Percentiles rank a stretch among this genome's conserved stretches.
phyloP scores from a whole-genome alignment of 2,329 filamentous ascomycete species.

The Diaporthe citri region DNA sequence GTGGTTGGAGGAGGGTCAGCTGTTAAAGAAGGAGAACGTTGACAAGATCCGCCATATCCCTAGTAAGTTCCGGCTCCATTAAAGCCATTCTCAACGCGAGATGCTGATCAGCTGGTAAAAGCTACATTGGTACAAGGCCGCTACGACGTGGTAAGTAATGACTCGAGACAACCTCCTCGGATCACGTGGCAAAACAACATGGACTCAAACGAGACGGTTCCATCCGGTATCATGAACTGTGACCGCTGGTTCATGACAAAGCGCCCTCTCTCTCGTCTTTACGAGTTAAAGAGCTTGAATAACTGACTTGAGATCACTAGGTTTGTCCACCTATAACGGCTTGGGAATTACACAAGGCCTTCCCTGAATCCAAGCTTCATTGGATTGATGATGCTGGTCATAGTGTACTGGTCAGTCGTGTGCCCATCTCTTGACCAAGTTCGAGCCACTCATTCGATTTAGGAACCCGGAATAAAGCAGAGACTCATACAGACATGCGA shows the following conservation, averaged over 20 bases:
- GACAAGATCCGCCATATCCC: conserved; percentile 22
- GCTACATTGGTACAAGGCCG: conserved; percentile 13
- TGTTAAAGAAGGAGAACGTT: background rate
- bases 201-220: background rate
- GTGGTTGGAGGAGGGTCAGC: conserved; percentile 15
- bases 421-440: background rate
- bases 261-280: background rate
- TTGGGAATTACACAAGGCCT: conserved; percentile 9
- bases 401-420: background rate
- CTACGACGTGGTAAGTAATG: conserved; percentile 10
- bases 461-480: conserved; percentile 24
- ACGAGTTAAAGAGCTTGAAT: too few species aligned
- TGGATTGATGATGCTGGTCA: conserved; percentile 19
- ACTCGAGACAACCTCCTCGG: background rate
- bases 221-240: too few species aligned
- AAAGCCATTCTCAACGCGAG: accelerated
- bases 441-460: background rate
- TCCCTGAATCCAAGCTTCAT: conserved; percentile 20
- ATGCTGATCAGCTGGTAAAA: background rate
- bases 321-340: conserved; percentile 17
- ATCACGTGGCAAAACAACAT: too few species aligned
- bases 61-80: background rate
- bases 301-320: background rate
- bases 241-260: background rate
- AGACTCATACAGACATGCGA: conserved; percentile 4